Evolutionary conservation across 305 asterid species (phyloP).

Genomic region (Solanum hybrid): DNA sequence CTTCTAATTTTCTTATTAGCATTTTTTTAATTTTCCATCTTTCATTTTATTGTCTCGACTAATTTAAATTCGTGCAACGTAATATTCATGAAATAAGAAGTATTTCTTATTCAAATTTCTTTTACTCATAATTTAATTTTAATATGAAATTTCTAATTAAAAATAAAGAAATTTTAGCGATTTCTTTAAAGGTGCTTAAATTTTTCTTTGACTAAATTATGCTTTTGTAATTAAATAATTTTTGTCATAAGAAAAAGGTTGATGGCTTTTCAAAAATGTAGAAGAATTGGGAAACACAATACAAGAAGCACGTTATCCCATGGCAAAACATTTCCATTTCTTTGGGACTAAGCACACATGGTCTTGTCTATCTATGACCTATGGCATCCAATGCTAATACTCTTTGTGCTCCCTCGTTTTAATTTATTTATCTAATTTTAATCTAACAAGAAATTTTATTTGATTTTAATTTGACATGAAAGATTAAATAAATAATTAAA

Average conservation of each 20-base stretch:
- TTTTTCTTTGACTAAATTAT: neutral
- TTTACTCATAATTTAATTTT: neutral
- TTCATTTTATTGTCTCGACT: neutral
- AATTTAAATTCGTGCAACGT: too few relatives aligned
- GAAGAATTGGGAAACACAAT: slow-evolving; percentile 5
- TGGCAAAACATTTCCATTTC: slow-evolving; percentile 50
- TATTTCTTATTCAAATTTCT: neutral
- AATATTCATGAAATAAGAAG: neutral
- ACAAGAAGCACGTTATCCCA: slow-evolving; percentile 41
- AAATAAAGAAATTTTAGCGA: neutral
- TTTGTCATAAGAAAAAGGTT: neutral
- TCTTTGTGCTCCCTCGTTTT: neutral
- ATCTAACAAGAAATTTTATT: fast-evolving
- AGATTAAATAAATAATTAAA: too few relatives aligned
- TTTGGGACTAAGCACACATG: slow-evolving; percentile 48
- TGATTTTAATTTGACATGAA: too few relatives aligned
- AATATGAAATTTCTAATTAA: neutral
- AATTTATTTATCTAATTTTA: neutral
- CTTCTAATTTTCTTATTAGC: neutral
- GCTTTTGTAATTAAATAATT: neutral
- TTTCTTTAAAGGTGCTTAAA: neutral
- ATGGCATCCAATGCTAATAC: slow-evolving; percentile 42
- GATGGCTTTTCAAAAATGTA: neutral
- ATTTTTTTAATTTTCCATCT: neutral
- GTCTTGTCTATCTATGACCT: slow-evolving; percentile 15